These are phyloP conservation scores for Pestalotiopsis fici DNA, from an alignment of 2,329 filamentous ascomycete species.

Conservation along the genomic window DNA sequence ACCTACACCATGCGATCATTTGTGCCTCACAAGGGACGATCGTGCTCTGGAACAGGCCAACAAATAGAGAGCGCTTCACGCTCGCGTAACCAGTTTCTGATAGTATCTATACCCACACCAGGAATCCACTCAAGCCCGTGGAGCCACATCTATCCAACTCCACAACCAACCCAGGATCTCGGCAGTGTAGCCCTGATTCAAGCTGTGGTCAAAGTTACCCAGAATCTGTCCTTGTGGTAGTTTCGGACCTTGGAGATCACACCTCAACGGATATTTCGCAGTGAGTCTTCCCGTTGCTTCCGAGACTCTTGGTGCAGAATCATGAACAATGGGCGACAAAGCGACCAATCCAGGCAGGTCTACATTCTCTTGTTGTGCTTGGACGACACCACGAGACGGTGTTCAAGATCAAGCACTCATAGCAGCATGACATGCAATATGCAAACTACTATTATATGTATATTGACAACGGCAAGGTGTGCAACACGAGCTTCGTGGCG, in stretches of 20 bases:
- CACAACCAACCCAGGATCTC: neutral
- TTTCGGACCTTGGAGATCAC: neutral
- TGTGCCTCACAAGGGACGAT: neutral
- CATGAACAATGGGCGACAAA: neutral
- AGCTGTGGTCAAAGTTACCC: neutral
- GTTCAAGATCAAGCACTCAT: neutral
- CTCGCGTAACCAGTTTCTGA: neutral
- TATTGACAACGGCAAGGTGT: neutral
- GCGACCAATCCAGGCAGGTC: neutral
- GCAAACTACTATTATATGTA: neutral
- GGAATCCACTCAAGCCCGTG: neutral
- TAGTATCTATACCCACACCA: neutral
- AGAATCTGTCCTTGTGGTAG: neutral
- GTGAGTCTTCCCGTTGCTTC: neutral
- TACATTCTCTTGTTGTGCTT: neutral
- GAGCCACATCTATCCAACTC: neutral
- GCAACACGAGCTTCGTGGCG: neutral
- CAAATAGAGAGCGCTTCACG: neutral
- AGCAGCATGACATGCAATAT: neutral
- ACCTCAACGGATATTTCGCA: neutral
- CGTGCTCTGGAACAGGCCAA: neutral
- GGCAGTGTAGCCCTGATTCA: neutral
- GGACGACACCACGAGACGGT: neutral
- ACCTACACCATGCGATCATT: neutral
- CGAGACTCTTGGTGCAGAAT: neutral